Evolutionary conservation across 106 monocot species (phyloP).

Genomic region (Ottelia alismoides): DNA sequence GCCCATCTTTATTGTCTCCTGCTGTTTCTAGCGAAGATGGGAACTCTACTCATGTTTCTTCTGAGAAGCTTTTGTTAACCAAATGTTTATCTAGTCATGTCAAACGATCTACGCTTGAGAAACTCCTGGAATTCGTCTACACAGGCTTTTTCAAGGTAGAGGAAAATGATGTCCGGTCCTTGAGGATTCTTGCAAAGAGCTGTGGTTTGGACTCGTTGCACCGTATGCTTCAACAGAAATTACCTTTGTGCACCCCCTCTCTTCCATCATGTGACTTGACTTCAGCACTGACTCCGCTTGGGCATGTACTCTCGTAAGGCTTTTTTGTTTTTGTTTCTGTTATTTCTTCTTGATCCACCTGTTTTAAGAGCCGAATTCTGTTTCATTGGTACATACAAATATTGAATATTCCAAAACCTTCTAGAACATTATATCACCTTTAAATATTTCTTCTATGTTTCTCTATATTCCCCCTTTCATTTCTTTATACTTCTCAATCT

Average conservation of each 20-base stretch:
- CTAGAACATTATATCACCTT: no score
- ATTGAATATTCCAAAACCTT: no score
- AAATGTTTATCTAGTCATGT: constrained; percentile 50
- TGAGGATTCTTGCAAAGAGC: constrained; percentile 45
- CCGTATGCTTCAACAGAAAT: constrained; percentile 36
- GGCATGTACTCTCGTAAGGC: constrained; percentile 55
- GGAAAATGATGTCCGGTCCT: constrained; percentile 22
- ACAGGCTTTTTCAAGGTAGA: constrained; percentile 44
- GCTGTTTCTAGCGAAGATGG: constrained; percentile 7
- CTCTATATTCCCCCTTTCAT: no score
- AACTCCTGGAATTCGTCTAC: constrained; percentile 70
- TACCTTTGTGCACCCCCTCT: constrained; percentile 31
- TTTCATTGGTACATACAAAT: not conserved
- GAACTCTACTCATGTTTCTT: constrained; percentile 13
- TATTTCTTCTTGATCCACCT: not conserved
- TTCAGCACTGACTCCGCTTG: constrained; percentile 24
- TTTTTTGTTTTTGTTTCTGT: not conserved
- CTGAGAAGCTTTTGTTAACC: not conserved
- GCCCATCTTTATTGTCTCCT: constrained; percentile 49
- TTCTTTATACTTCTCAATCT: no score
- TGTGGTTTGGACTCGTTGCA: constrained; percentile 48
- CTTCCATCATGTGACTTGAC: constrained; percentile 37
- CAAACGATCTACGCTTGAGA: constrained; percentile 28
- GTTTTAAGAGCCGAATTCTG: not conserved
- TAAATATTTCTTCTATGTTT: no score